Evolutionary conservation across 2,329 filamentous ascomycete species (phyloP).

Genomic region (Bipolaris bicolor): DNA sequence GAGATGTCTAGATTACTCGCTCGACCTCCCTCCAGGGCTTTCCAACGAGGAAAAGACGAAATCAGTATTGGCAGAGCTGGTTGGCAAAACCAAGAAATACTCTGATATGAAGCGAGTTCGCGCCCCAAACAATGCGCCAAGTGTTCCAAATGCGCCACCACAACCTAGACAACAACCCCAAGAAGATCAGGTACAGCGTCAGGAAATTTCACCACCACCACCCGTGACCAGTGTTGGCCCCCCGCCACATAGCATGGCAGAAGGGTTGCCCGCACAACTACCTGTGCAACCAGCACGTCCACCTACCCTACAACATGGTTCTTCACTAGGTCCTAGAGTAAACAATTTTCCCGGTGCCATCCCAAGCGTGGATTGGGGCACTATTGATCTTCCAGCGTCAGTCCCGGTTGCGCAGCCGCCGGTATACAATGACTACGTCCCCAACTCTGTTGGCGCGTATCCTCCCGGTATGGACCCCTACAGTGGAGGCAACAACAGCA

Average conservation of each 20-base stretch:
- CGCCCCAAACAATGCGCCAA: slow-evolving; percentile 56
- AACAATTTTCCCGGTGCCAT: slow-evolving; percentile 31
- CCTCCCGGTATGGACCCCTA: neutral
- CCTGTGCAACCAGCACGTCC: slow-evolving; percentile 7
- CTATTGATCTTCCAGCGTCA: slow-evolving; percentile 23
- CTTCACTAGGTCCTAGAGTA: slow-evolving; percentile 4
- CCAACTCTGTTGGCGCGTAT: neutral
- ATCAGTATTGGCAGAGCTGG: slow-evolving; percentile 67
- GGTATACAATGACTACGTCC: slow-evolving; percentile 2
- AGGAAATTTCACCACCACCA: slow-evolving; percentile 12
- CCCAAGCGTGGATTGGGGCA: slow-evolving; percentile 36
- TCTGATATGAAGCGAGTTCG: slow-evolving; percentile 64
- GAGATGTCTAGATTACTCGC: slow-evolving; percentile 74
- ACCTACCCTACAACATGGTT: slow-evolving; percentile 3
- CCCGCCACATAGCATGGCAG: slow-evolving; percentile 3
- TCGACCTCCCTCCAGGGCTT: slow-evolving; percentile 63
- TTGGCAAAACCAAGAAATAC: slow-evolving; percentile 66
- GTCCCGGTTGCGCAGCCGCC: slow-evolving; percentile 9
- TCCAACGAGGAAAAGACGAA: slow-evolving; percentile 64
- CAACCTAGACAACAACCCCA: slow-evolving; percentile 28
- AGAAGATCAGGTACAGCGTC: slow-evolving; percentile 10
- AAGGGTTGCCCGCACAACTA: slow-evolving; percentile 2
- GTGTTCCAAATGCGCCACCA: slow-evolving; percentile 29
- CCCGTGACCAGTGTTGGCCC: neutral
- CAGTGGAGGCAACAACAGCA: slow-evolving; percentile 8